phyloP scores from a whole-genome alignment of 345 rosid genomes.

The Eucalyptus marginata region DNA sequence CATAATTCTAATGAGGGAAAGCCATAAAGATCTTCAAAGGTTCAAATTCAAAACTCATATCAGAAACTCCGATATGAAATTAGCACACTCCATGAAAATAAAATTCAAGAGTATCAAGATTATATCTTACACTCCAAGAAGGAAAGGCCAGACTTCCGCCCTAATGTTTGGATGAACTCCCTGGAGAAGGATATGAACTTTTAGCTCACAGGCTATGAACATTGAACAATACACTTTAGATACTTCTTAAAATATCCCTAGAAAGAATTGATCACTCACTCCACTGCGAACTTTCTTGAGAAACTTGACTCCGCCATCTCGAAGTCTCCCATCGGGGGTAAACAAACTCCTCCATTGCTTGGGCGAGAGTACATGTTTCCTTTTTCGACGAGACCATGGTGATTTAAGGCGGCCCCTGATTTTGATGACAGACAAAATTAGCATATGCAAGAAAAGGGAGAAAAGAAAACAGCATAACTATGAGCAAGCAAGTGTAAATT shows the following conservation, averaged over 20 bases:
- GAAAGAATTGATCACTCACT: constrained; percentile 35
- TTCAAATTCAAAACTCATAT: background rate
- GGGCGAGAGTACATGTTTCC: constrained; percentile 59
- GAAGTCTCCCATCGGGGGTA: constrained; percentile 61
- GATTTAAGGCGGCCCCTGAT: constrained; percentile 65
- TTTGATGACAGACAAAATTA: background rate
- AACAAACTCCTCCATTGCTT: constrained; percentile 70
- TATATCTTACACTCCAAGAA: constrained; percentile 89
- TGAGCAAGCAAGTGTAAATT: background rate
- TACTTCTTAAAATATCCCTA: background rate
- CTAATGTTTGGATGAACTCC: constrained; percentile 89
- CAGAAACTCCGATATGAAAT: background rate
- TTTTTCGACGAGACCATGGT: constrained; percentile 82
- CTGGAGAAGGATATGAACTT: constrained; percentile 18
- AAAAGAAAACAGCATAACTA: background rate
- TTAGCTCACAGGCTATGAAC: background rate
- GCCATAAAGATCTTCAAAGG: background rate
- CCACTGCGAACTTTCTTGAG: constrained; percentile 86
- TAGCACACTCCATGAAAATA: background rate
- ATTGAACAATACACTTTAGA: background rate
- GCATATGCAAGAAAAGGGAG: background rate
- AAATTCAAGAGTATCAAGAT: background rate
- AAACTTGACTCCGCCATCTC: constrained; percentile 65
- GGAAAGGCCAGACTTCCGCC: constrained; percentile 93
- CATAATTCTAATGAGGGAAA: background rate